Evolutionary conservation across 495 filamentous ascomycete species (phyloP), one percentile per base, ranked within the genome.

Genomic region (Neurospora tetrasperma): DNA sequence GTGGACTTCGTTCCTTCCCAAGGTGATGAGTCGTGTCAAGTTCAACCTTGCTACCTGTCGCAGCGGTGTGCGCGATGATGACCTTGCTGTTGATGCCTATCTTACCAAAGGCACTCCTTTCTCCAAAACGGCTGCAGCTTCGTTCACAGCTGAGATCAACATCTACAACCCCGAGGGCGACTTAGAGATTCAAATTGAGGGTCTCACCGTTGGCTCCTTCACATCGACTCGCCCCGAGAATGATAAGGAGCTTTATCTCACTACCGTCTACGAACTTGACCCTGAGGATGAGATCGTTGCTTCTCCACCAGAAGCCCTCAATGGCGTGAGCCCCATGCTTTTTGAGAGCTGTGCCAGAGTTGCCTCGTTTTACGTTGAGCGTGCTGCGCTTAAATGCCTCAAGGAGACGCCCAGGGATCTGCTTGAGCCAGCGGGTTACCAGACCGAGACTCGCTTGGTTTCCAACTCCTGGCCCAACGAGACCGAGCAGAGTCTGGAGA

Each of bases 1-100:
- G 1, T 86, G 84, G 84, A 83, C 82, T 0, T 80, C 82, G 1
- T 86, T 86, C 70, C 78, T 86, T 12, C 84, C 84, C 0, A 43
- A 78, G 35, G 48, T 42, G 11, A 84, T 85, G 23, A 75, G 79
- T 20, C 71, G 68, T 14, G 69, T 84, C 1, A 74, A 78, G 9
- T 84, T 86, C 76, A 86, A 84, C 74, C 43, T 83, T 10, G 78
- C 80, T 4, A 76, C 69, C 18, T 80, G 78, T 68, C 74, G 82
- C 46, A 71, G 71, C 42, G 42, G 9, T 23, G 71, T 72, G 9
- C 39, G 68, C 23, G 71, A 74, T 2, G 79, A 79, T 8, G 42
- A 35, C 1, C 76, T 85, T 11, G 77, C 69, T 0, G 81, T 84
- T 6, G 83, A 86, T 59, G 76, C 83, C 18, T 76, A 82, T 31